Base-by-base conservation (phyloP, 805 yeast genomes). In the Nakazawaea laoshanensis region DNA sequence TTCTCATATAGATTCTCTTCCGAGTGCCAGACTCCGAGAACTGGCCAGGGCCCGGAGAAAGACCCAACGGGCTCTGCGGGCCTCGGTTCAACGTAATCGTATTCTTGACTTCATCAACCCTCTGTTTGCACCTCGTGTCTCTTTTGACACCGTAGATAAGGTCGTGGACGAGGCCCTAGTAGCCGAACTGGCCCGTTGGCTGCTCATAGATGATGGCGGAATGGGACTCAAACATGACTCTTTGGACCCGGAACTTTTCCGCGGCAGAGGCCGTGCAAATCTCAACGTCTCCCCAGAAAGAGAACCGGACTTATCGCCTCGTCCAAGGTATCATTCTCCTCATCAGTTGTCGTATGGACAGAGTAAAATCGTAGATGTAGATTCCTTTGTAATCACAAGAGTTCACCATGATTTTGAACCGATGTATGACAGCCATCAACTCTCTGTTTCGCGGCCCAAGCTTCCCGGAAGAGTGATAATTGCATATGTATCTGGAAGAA, bases 401-500 rank as follows among this genome's bases (percentile, higher is more conserved):
- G 52, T 58, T 30, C 80, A 74, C 50, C 45, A 49, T 29, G 53
- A 62, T 20, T 74, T 59, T 43, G 77, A 73, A 37, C 52, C 52
- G 19, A 49, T 74, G 33, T 72, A 70, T 38, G 44, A 56, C 11
- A 58, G 60, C 2, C 52, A 59, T 27, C 23, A 30, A 27, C 40
- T 65, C 19, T 42, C 48, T 21, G 47, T 52, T 13, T 40, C 44
- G 15, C 42, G 42, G 11, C 68, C 72, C 0, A 61, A 65, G 0
- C 50, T 74, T 28, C 74, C 75, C 0, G 59, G 61, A 24, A 60
- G 87, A 45, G 66, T 67, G 2, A 60, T 81, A 4, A 47, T 82
- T 49, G 74, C 78, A 19, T 80, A 80, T 47, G 60, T 83, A 19
- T 65, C 77, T 42, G 94, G 86, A 3, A 59, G 89, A 38, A 65